Evolutionary conservation across 2,329 filamentous ascomycete genomes (phyloP).

Genomic region (Drechslerella dactyloides): DNA sequence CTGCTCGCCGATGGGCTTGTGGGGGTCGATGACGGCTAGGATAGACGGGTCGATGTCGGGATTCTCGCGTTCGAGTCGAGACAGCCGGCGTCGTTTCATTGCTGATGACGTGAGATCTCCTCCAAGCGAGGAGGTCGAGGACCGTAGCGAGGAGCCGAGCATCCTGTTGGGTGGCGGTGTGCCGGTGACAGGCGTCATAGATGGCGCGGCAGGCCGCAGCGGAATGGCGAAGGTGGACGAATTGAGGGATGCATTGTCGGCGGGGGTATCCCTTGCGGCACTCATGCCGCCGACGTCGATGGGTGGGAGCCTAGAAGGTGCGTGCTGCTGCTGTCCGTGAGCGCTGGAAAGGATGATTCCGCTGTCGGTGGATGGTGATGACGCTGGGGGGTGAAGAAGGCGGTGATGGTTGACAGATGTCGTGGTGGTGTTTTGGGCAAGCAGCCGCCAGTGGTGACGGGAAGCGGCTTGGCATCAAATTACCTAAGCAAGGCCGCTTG

Average conservation of each 20-base stretch:
- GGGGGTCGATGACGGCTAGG: constrained; percentile 38
- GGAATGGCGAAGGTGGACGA: not conserved
- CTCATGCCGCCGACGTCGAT: not conserved
- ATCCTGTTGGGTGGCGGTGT: not conserved
- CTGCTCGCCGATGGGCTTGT: constrained; percentile 36
- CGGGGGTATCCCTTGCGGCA: not conserved
- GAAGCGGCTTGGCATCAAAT: constrained; percentile 1
- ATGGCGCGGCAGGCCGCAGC: not conserved
- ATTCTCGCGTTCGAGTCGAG: constrained; percentile 38
- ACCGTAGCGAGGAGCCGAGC: not conserved
- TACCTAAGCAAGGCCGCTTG: not conserved
- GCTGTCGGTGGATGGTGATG: not conserved
- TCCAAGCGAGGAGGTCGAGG: constrained; percentile 17
- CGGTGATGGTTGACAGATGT: not conserved
- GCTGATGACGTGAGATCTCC: constrained; percentile 20
- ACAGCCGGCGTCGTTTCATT: constrained; percentile 14
- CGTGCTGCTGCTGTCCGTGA: not conserved
- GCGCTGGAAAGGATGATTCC: not conserved
- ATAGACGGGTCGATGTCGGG: constrained; percentile 38
- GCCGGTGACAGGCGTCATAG: not conserved
- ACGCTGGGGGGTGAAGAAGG: not conserved
- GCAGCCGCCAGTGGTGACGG: not conserved
- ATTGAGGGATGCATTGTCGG: constrained; percentile 1
- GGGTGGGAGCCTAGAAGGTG: not conserved
- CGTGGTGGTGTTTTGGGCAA: not conserved